A percentile compares a stretch with the other conserved stretches of the same genome.
These are phyloP conservation scores for Fusarium fracticaudum DNA, from an alignment of 2,329 filamentous ascomycete genomes.

Conservation along the genomic window DNA sequence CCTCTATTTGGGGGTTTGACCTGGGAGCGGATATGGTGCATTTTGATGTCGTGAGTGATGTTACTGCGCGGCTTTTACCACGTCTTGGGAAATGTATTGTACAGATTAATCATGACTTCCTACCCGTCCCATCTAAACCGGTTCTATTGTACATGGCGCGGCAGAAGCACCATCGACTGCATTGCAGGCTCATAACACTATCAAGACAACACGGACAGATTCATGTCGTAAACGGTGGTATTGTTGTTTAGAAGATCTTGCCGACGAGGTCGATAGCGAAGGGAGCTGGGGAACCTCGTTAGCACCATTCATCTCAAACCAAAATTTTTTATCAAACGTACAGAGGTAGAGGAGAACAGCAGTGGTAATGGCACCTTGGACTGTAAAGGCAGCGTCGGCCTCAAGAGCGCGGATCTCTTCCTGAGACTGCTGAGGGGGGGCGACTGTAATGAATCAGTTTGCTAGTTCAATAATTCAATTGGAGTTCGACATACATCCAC, in stretches of 20 bases:
- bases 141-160: conserved; percentile 39
- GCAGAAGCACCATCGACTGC: conserved; percentile 18
- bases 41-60: conserved; percentile 21
- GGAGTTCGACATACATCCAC: conserved; percentile 63
- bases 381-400: conserved; percentile 71
- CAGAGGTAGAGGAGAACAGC: conserved; percentile 79
- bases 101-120: conserved; percentile 39
- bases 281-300: conserved; percentile 55
- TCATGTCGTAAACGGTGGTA: neutral
- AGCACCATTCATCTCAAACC: neutral
- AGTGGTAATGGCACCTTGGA: conserved; percentile 73
- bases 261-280: conserved; percentile 65
- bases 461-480: neutral
- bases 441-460: conserved; percentile 58
- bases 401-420: conserved; percentile 78
- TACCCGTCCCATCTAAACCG: conserved; percentile 30
- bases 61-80: conserved; percentile 27
- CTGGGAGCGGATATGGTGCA: neutral
- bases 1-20: neutral
- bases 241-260: conserved; percentile 51
- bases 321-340: conserved; percentile 55
- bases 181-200: conserved; percentile 11
- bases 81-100: conserved; percentile 32
- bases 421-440: conserved; percentile 73
- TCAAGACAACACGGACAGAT: conserved; percentile 3